Evolutionary conservation across 306 rosid genomes (phyloP), one percentile per base, ranked within the genome.

Genomic region (Medicago arabica): DNA sequence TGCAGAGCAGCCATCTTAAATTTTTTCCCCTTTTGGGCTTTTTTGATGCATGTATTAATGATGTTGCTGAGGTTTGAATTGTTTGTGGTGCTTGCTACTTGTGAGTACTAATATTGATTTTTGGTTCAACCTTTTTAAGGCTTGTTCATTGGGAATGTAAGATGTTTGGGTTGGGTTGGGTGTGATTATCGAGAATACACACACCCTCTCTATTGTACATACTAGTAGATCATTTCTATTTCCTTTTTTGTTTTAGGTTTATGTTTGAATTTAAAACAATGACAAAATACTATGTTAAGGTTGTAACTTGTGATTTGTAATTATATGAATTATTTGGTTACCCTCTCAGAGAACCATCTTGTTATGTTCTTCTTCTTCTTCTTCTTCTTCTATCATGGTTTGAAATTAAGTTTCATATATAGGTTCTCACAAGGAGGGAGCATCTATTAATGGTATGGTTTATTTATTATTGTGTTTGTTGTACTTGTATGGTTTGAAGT

Each of bases 61-160:
- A 41, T 74, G 82, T 49, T 72, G 59, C 66, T 76, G 74, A 38
- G 58, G 75, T 23, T 76, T 76, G 21, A 23, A 15, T 11, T 58
- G 2, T 58, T 21, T n/a, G 64, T 23, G 12, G 36, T 58, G 39
- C 39, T 58, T 58, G n/a, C 38, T 58, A 21, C 63, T 58, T 58
- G 63, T 58, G 63, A 58, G 60, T 54, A 54, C 31, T 54, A 18
- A 54, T 31, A 7, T 36, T 69, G 59, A 23, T 60, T 76, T 79
- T 68, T 76, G 68, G 59, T 36, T 81, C 75, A 49, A 16, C 71
- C 74, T 74, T 78, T 74, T 80, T 71, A 76, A 69, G 44, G 75
- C 7, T 12, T 4, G 6, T 46, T 21, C 80, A 67, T 85, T 84
- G 96, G 90, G 83, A 85, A 87, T 88, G 89, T 80, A 87, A 85